Conservation (phyloP, 2,329 filamentous ascomycete genomes). For the Ophiostoma sp. region DNA sequence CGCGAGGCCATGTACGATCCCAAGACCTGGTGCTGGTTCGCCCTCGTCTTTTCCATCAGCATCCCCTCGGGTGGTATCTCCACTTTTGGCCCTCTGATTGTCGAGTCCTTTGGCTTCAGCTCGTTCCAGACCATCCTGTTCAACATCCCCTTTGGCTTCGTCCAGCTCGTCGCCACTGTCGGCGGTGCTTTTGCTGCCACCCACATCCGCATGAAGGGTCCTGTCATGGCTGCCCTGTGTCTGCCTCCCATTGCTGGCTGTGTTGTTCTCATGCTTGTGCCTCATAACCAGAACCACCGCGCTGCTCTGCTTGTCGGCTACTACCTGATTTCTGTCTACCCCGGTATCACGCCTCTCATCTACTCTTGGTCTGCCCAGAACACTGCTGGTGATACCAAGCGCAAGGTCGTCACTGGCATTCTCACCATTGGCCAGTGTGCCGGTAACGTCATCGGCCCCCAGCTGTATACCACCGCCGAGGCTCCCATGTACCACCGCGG, state of each 20-base stretch:
- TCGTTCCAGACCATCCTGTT: slow-evolving; percentile 48
- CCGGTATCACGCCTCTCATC: slow-evolving; percentile 47
- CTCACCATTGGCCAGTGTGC: slow-evolving; percentile 60
- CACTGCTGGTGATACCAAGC: slow-evolving; percentile 64
- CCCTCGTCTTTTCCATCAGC: slow-evolving; percentile 48
- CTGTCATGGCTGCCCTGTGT: slow-evolving; percentile 36
- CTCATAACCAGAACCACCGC: slow-evolving; percentile 24
- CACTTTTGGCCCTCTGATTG: slow-evolving; percentile 48
- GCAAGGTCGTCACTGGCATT: slow-evolving; percentile 60
- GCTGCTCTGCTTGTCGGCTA: slow-evolving; percentile 32
- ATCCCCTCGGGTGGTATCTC: slow-evolving; percentile 53
- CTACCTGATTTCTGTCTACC: slow-evolving; percentile 26
- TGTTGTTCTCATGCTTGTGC: slow-evolving; percentile 29
- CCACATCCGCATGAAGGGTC: slow-evolving; percentile 49
- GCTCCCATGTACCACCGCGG: slow-evolving; percentile 54
- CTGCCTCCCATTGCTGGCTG: slow-evolving; percentile 31
- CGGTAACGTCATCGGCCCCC: slow-evolving; percentile 58
- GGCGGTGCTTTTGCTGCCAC: slow-evolving; percentile 52
- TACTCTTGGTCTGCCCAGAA: slow-evolving; percentile 59
- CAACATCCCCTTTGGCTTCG: slow-evolving; percentile 51
- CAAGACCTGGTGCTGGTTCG: slow-evolving; percentile 58
- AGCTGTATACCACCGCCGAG: slow-evolving; percentile 55
- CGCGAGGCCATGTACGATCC: slow-evolving; percentile 49
- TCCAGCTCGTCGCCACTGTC: slow-evolving; percentile 52
- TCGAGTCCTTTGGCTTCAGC: slow-evolving; percentile 48